Evolutionary conservation across 805 yeast genomes (phyloP).

Genomic region (Candida schatavii): DNA sequence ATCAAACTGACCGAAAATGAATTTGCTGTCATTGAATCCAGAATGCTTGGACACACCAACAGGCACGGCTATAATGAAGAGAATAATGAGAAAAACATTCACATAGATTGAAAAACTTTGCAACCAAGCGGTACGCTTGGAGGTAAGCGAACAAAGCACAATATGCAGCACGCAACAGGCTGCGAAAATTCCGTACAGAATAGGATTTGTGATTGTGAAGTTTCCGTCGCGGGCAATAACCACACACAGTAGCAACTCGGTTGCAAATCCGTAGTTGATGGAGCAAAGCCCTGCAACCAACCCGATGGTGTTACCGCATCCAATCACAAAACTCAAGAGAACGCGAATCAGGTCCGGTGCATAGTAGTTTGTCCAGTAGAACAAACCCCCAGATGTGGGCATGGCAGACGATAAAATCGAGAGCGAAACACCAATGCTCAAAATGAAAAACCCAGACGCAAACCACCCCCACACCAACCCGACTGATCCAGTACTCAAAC

Average conservation of each 20-base stretch:
- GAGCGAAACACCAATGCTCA: conserved; percentile 27
- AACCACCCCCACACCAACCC: conserved; percentile 34
- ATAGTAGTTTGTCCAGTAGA: conserved; percentile 45
- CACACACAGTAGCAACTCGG: conserved; percentile 57
- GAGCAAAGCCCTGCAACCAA: conserved; percentile 65
- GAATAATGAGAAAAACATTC: conserved; percentile 49
- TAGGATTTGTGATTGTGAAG: conserved; percentile 52
- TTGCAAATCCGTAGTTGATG: conserved; percentile 66
- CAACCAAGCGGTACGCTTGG: conserved; percentile 52
- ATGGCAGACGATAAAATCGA: conserved; percentile 23
- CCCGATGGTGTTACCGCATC: conserved; percentile 66
- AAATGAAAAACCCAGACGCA: conserved; percentile 22
- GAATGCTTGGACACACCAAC: conserved; percentile 46
- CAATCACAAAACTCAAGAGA: conserved; percentile 60
- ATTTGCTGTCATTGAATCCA: conserved; percentile 27
- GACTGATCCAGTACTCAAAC: conserved; percentile 27
- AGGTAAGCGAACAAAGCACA: conserved; percentile 52
- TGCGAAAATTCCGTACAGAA: conserved; percentile 62
- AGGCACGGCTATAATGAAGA: conserved; percentile 64
- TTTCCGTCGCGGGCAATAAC: conserved; percentile 51
- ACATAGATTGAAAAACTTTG: conserved; percentile 58
- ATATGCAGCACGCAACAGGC: conserved; percentile 57
- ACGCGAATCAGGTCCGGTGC: conserved; percentile 54
- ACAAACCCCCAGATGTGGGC: conserved; percentile 33
- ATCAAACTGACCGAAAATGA: conserved; percentile 52